Conservation (phyloP, 495 filamentous ascomycete species). For the Bombardia bombarda region DNA sequence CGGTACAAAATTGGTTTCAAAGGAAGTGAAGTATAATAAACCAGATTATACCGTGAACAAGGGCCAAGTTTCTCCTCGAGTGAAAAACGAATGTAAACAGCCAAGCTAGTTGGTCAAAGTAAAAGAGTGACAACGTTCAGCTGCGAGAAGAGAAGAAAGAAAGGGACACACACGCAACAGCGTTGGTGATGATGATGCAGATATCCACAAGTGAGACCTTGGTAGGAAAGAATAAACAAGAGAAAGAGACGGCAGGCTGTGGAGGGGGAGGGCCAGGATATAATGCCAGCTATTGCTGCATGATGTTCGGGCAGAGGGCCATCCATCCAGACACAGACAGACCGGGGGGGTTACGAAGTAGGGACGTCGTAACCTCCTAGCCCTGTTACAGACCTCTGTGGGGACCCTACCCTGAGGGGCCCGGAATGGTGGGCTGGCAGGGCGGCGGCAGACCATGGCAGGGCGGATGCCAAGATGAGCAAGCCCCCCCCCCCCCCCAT, state of each 20-base stretch:
- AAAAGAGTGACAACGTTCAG: conserved; percentile 44
- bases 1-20: conserved; percentile 12
- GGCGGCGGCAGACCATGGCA: conserved; percentile 7
- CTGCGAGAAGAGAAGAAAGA: conserved; percentile 41
- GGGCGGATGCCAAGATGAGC: conserved; percentile 5
- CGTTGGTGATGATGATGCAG: conserved; percentile 31
- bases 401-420: conserved; percentile 18
- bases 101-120: conserved; percentile 52
- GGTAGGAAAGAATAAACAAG: conserved; percentile 32
- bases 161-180: conserved; percentile 34
- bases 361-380: conserved; percentile 24
- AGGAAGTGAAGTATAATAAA: conserved; percentile 25
- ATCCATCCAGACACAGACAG: conserved; percentile 25
- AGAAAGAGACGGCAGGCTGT: conserved; percentile 22
- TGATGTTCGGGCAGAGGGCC: conserved; percentile 26
- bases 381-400: conserved; percentile 31
- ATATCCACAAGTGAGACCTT: conserved; percentile 32
- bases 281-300: conserved; percentile 29
- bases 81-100: conserved; percentile 47
- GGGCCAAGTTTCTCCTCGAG: conserved; percentile 22
- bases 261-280: conserved; percentile 26
- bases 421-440: conserved; percentile 21
- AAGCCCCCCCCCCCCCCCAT: background rate
- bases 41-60: conserved; percentile 36
- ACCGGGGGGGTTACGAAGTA: conserved; percentile 20